Conservation (phyloP, 2,329 filamentous ascomycete species). For the Monosporascus sp. region DNA sequence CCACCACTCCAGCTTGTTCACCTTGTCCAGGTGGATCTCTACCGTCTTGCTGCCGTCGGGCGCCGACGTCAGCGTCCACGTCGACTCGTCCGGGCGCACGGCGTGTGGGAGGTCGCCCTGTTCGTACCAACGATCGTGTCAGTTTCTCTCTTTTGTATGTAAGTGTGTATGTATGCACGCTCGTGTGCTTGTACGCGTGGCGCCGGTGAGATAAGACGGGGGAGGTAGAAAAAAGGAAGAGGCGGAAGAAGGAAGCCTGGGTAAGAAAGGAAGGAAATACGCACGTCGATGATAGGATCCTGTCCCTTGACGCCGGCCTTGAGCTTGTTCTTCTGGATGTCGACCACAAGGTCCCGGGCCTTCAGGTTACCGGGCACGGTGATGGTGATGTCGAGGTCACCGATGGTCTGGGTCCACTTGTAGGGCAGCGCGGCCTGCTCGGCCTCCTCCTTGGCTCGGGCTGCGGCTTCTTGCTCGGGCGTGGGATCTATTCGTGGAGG, state of each 20-base stretch:
- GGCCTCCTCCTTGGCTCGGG: slow-evolving; percentile 66
- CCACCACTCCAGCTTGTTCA: slow-evolving; percentile 99
- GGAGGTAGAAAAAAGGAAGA: neutral
- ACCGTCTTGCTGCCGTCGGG: slow-evolving; percentile 63
- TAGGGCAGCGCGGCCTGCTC: slow-evolving; percentile 92
- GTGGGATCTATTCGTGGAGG: slow-evolving; percentile 38
- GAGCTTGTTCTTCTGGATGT: slow-evolving; percentile 73
- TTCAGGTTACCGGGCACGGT: slow-evolving; percentile 78
- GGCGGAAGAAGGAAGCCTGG: neutral
- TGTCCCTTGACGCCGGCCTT: slow-evolving; percentile 84
- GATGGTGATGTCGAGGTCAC: slow-evolving; percentile 76
- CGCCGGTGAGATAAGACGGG: neutral
- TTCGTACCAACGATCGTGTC: neutral
- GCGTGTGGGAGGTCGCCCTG: slow-evolving; percentile 82
- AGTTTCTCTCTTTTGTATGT: neutral
- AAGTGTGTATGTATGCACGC: neutral
- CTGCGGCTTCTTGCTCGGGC: slow-evolving; percentile 52
- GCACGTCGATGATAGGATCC: slow-evolving; percentile 74
- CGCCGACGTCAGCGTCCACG: slow-evolving; percentile 81
- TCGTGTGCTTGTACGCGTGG: neutral
- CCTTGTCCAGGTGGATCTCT: slow-evolving; percentile 86
- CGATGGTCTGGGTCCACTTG: slow-evolving; percentile 94
- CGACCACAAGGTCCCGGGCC: slow-evolving; percentile 75
- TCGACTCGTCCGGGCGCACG: slow-evolving; percentile 79
- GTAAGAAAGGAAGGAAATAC: slow-evolving; percentile 12